A percentile compares a stretch with the other conserved stretches of the same genome.
phyloP scores from a whole-genome alignment of 169 alveolate genomes.

The Cryptosporidium sp. region DNA sequence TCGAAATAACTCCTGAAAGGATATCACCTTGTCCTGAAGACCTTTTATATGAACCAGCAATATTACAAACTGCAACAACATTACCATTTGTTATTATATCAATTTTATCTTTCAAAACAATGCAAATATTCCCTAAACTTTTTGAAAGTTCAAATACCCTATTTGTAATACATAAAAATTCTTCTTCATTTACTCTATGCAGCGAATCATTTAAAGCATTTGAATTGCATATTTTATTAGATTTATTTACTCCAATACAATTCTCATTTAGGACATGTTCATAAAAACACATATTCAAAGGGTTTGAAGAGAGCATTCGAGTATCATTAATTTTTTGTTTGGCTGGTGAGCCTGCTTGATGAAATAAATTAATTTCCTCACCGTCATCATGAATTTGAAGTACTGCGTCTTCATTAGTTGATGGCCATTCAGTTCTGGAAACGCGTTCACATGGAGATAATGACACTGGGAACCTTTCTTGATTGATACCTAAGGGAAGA shows the following conservation, averaged over 20 bases:
- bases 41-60: conserved; percentile 85
- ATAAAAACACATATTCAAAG: conserved; percentile 46
- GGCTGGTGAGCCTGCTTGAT: neutral
- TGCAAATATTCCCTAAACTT: conserved; percentile 51
- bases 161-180: neutral
- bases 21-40: conserved; percentile 90
- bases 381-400: conserved; percentile 62
- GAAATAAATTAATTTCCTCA: conserved; percentile 51
- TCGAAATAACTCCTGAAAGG: conserved; percentile 82
- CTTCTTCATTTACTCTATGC: conserved; percentile 10
- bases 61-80: conserved; percentile 80
- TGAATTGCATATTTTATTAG: conserved; percentile 68
- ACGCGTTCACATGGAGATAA: conserved; percentile 63
- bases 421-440: conserved; percentile 66
- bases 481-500: conserved; percentile 51
- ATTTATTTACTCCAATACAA: conserved; percentile 20
- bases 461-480: neutral
- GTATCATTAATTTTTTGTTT: neutral
- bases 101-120: conserved; percentile 83
- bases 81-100: conserved; percentile 89
- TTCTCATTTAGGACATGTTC: conserved; percentile 59
- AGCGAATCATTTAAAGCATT: conserved; percentile 16
- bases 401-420: conserved; percentile 9
- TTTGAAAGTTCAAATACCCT: conserved; percentile 41
- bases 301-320: conserved; percentile 5